A percentile compares a stretch with the other conserved stretches of the same genome.
phyloP scores from a whole-genome alignment of 148 eudicot species.

The Rhododendron henanense region DNA sequence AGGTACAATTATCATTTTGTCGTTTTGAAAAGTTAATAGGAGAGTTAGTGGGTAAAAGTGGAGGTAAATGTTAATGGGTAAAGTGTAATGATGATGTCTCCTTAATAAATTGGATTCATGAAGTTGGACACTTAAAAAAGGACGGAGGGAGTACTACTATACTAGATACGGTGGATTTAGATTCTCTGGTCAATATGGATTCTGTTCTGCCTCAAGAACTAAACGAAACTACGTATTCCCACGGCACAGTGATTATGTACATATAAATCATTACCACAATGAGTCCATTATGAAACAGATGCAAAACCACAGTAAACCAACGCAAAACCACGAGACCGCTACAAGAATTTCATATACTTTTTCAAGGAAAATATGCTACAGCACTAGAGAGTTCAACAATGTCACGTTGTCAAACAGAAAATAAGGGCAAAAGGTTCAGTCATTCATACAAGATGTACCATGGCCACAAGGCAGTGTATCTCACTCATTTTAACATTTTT shows the following conservation, averaged over 20 bases:
- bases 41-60: too few species aligned
- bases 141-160: background rate
- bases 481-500: slow-evolving; percentile 16
- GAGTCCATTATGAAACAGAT: background rate
- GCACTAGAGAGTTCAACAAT: background rate
- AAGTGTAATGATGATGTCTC: too few species aligned
- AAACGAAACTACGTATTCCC: background rate
- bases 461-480: slow-evolving; percentile 14
- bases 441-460: slow-evolving; percentile 17
- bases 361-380: background rate
- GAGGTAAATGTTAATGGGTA: too few species aligned
- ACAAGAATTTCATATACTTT: background rate
- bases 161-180: background rate
- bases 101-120: too few species aligned
- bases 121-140: too few species aligned
- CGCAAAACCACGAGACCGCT: background rate
- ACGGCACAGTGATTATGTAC: background rate
- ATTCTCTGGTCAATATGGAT: background rate
- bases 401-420: background rate
- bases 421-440: slow-evolving; percentile 7
- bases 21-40: background rate
- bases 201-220: background rate
- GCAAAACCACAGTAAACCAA: background rate
- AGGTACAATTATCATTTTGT: background rate
- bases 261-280: background rate